These are phyloP conservation scores for Crotalaria pallida DNA, from an alignment of 306 rosid species.

Conservation along the genomic window DNA sequence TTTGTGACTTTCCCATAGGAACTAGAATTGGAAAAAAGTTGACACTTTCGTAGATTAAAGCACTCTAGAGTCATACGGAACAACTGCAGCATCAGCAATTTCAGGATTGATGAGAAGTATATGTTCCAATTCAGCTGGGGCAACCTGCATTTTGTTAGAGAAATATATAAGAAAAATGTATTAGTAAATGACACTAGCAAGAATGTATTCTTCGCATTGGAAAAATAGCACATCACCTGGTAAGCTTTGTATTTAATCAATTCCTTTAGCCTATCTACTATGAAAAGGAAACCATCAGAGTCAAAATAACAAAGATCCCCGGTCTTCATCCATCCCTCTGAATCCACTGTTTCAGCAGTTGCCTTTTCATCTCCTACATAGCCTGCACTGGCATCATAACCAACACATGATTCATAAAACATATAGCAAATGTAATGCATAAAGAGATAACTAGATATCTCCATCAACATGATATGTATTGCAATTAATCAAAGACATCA, in stretches of 20 bases:
- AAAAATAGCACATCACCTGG: conserved; percentile 50
- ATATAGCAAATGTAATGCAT: not conserved
- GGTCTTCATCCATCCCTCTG: conserved; percentile 91
- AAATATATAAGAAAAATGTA: conserved; percentile 9
- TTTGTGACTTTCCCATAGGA: not conserved
- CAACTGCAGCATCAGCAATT: conserved; percentile 74
- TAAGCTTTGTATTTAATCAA: conserved; percentile 89
- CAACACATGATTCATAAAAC: not conserved
- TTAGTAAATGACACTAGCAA: not conserved
- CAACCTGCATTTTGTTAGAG: conserved; percentile 56
- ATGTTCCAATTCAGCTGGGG: conserved; percentile 87
- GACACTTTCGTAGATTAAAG: not conserved
- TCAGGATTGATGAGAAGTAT: conserved; percentile 66
- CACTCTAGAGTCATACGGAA: conserved; percentile 55
- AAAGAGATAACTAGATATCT: not conserved
- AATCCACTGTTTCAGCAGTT: conserved; percentile 66
- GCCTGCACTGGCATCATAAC: conserved; percentile 40
- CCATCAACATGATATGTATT: not conserved
- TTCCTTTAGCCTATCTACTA: conserved; percentile 86
- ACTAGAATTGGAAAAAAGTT: not conserved
- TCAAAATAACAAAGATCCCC: conserved; percentile 95
- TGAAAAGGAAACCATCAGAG: conserved; percentile 67
- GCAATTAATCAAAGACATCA: not conserved
- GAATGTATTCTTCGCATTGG: not conserved
- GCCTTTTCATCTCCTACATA: conserved; percentile 82